phyloP scores from a whole-genome alignment of 2,329 filamentous ascomycete species.

The Beauveria asiatica region DNA sequence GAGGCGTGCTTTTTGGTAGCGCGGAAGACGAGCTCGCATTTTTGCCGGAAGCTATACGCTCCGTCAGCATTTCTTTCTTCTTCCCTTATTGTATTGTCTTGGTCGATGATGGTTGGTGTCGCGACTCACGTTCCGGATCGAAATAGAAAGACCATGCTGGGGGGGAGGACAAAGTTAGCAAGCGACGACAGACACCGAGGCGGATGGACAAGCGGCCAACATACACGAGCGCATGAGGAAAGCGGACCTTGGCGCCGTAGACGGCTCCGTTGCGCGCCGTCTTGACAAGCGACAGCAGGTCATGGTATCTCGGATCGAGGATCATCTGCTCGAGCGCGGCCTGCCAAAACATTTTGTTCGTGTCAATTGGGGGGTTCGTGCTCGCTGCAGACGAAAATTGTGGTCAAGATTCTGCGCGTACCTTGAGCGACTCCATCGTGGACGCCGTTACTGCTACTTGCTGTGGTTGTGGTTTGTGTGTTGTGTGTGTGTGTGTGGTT shows the following conservation, averaged over 20 bases:
- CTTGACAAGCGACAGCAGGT: conserved; percentile 79
- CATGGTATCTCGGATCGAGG: conserved; percentile 77
- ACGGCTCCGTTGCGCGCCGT: conserved; percentile 93
- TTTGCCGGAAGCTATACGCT: conserved; percentile 55
- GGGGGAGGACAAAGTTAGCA: background rate
- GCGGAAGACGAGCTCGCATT: conserved; percentile 66
- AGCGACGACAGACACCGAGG: conserved; percentile 25
- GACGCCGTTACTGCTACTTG: conserved; percentile 18
- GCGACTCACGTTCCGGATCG: conserved; percentile 71
- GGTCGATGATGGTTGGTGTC: conserved; percentile 6
- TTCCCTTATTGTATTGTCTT: background rate
- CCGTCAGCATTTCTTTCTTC: conserved; percentile 21
- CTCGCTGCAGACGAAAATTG: background rate
- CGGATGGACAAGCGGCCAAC: conserved; percentile 19
- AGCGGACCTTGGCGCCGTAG: conserved; percentile 95
- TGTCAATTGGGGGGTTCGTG: background rate
- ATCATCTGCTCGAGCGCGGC: conserved; percentile 64
- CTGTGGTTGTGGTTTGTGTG: background rate
- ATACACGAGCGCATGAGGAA: conserved; percentile 88
- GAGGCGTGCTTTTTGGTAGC: conserved; percentile 85
- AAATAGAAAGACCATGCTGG: conserved; percentile 92
- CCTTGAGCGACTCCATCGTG: conserved; percentile 22
- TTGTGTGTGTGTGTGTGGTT: background rate
- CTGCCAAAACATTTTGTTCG: conserved; percentile 34
- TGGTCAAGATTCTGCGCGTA: conserved; percentile 12